Evolutionary conservation across 352 stramenopile species (phyloP), one percentile per base, ranked within the genome.

Genomic region (Phytopythium litorale): DNA sequence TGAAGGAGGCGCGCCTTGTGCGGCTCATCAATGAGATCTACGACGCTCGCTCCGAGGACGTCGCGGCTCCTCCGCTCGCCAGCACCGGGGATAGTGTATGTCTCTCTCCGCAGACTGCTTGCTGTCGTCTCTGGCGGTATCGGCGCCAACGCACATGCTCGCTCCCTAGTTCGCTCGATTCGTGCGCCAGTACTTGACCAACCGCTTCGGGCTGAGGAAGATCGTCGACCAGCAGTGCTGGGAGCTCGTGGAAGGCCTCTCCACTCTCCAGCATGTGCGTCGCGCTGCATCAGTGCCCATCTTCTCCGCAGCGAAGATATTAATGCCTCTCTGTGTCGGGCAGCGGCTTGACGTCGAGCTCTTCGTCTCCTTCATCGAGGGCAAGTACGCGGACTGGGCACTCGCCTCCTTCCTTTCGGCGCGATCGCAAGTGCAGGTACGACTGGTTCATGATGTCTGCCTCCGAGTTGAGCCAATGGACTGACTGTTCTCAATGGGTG

Each of bases 21-120:
- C 69, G 72, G 28, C 75, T 85, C 2, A 76, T 92, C 30, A 86
- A 84, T 51, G 81, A 92, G 19, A 82, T 92, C 37, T 92, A 91
- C 59, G 81, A 92, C 62, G 73, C 80, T 25, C 70, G 69, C 0
- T 70, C 75, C 40, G 78, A 76, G 4, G 68, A 86, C 11, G 28
- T 2, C 13, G 23, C 46, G 11, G 15, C 18, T 12, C 25, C 12
- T 53, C 4, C 21, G 7, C 6, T 25, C 2, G 25, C 11, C 13
- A 35, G 5, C 46, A 28, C 6, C 19, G 19, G 1, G 21, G 69
- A 50, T 49, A 66, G 56, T 48, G 71, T 72, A 51, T 33, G 56
- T 50, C 23, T 5, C 45, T 7, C 40, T 49, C 19, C 5, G 9
- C 4, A 3, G 51, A 18, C 51, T 19, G n/a, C 38, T 46, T 1